A percentile compares a stretch with the other conserved stretches of the same genome.
These are phyloP conservation scores for Picochlorum sp. DNA, from an alignment of 139 green algal species.

Conservation along the genomic window DNA sequence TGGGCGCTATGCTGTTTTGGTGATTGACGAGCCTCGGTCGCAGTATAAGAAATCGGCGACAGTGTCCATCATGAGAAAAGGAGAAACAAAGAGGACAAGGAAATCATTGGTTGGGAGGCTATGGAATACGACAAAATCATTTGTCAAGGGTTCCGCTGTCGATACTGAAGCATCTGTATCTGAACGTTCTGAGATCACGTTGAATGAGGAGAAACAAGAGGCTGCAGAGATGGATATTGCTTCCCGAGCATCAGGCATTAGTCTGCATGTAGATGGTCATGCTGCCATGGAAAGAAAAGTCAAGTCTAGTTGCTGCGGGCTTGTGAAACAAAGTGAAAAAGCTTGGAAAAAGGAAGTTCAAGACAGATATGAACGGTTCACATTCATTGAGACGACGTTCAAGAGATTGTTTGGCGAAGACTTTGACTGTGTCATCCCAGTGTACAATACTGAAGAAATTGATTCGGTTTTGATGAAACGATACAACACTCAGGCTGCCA, in stretches of 20 bases:
- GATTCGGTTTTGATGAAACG: slow-evolving; percentile 5
- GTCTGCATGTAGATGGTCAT: too few species aligned
- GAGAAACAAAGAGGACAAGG: too few species aligned
- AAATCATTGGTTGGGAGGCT: too few species aligned
- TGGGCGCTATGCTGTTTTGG: slow-evolving; percentile 4
- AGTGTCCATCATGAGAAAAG: neutral
- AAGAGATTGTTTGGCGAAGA: slow-evolving; percentile 44
- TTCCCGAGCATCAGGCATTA: too few species aligned
- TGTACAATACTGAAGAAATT: slow-evolving; percentile 22
- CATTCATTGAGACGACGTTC: neutral
- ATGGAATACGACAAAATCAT: too few species aligned
- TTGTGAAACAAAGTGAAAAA: neutral
- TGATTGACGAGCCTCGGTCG: slow-evolving; percentile 1
- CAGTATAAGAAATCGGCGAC: neutral
- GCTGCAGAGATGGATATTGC: too few species aligned
- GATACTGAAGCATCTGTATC: too few species aligned
- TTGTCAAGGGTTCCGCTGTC: too few species aligned
- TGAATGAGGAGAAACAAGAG: too few species aligned
- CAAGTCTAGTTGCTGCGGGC: neutral
- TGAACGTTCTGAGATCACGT: too few species aligned
- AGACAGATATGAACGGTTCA: neutral
- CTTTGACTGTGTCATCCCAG: slow-evolving; percentile 47
- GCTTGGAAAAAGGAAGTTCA: neutral
- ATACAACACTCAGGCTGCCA: slow-evolving; percentile 36
- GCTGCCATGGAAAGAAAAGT: neutral